Conservation (phyloP, 768 basidiomycete species). For the Russula emetica region DNA sequence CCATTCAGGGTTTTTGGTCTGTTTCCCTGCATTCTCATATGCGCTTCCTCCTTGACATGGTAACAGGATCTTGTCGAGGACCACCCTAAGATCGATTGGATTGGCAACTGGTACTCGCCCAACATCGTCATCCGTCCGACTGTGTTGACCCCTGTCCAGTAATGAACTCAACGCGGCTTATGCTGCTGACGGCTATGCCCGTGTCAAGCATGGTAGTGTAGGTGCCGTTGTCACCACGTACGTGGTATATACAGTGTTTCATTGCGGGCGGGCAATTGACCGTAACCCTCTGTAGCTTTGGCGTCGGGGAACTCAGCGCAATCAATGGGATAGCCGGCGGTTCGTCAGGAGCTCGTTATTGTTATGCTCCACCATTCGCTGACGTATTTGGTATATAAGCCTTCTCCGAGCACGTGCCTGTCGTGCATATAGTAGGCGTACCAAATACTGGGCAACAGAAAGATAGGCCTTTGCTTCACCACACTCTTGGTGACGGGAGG, state of each 20-base stretch:
- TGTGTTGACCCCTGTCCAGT: slow-evolving; percentile 37
- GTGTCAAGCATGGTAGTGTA: slow-evolving; percentile 70
- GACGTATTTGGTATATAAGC: slow-evolving; percentile 38
- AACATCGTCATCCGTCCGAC: background rate
- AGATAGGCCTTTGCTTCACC: slow-evolving; percentile 72
- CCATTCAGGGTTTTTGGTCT: slow-evolving; percentile 44
- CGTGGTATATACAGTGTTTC: slow-evolving; percentile 18
- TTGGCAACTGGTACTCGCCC: slow-evolving; percentile 68
- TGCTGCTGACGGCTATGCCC: slow-evolving; percentile 90
- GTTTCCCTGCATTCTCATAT: slow-evolving; percentile 20
- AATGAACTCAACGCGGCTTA: slow-evolving; percentile 87
- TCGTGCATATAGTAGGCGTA: slow-evolving; percentile 82
- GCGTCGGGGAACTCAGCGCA: slow-evolving; percentile 90
- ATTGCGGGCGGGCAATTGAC: background rate
- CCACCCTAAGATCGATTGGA: slow-evolving; percentile 72
- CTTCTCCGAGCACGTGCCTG: slow-evolving; percentile 84
- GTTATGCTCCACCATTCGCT: background rate
- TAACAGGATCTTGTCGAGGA: slow-evolving; percentile 77
- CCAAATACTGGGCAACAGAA: slow-evolving; percentile 74
- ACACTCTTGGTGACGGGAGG: slow-evolving; percentile 84
- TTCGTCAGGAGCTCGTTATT: slow-evolving; percentile 29
- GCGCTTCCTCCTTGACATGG: slow-evolving; percentile 11
- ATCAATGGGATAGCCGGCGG: slow-evolving; percentile 81
- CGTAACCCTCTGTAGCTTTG: slow-evolving; percentile 51
- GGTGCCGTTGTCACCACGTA: slow-evolving; percentile 78